Evolutionary conservation across 257 asterid species (phyloP).

Genomic region (Penstemon barbatus): DNA sequence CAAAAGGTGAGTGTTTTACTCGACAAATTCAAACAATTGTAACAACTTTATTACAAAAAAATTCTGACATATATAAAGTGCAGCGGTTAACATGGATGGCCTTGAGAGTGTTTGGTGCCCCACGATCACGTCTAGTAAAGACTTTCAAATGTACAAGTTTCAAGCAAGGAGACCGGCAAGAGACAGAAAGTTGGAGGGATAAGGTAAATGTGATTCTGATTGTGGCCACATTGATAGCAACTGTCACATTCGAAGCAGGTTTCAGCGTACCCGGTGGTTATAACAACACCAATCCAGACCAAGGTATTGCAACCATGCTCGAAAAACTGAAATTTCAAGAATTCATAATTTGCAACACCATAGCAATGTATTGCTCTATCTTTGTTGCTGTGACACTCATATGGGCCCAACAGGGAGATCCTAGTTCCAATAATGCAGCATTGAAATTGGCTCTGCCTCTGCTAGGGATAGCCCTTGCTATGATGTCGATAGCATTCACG

Average conservation of each 20-base stretch:
- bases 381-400: constrained; percentile 44
- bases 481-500: constrained; percentile 51
- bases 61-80: constrained; percentile 6
- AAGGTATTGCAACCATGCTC: constrained; percentile 51
- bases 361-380: constrained; percentile 52
- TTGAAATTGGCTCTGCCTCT: constrained; percentile 40
- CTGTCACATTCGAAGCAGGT: constrained; percentile 54
- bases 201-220: constrained; percentile 49
- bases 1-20: constrained; percentile 39
- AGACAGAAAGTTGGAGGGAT: constrained; percentile 46
- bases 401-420: constrained; percentile 59
- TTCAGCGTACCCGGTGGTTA: constrained; percentile 57
- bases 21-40: background rate
- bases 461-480: constrained; percentile 45
- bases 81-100: constrained; percentile 50
- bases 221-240: constrained; percentile 52
- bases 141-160: constrained; percentile 24
- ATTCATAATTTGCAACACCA: constrained; percentile 45
- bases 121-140: constrained; percentile 34
- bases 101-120: constrained; percentile 39
- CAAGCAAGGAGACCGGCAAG: constrained; percentile 32
- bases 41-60: background rate
- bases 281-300: constrained; percentile 33
- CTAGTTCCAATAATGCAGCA: constrained; percentile 36
- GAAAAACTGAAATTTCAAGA: constrained; percentile 40